Base-by-base conservation (phyloP, 1,139 yeast genomes). In the Yamadazyma sp. region DNA sequence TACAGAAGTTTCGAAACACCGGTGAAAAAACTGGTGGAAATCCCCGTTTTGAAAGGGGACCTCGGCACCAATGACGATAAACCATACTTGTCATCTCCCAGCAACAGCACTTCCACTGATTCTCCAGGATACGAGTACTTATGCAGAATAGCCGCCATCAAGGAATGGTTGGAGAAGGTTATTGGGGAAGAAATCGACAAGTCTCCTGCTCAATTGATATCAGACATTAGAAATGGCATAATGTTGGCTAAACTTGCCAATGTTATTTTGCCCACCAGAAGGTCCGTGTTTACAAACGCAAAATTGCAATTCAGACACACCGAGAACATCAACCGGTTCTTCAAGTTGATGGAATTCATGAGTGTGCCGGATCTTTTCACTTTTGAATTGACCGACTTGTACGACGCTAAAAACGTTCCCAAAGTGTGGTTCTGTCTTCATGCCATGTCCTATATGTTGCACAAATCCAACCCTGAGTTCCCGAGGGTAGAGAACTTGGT, bases 361-460 rank as follows among this genome's bases (percentile, higher is more conserved):
- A 81, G 80, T 24, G 80, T 92, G 48, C 98, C 98, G 0, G 94
- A 82, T 48, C 70, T 89, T 38, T 92, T 90, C 57, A 73, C 88
- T 33, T 92, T 92, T 56, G 97, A 90, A 57, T 73, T 90, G 42
- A 89, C 96, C 2, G 99, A 92, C 62, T 70, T 92, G 31, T 94
- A 89, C 61, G 97, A 92, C 57, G 86, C 86, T 52, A 90, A 89
- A 53, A 87, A 92, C 53, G 78, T 90, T 16, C 97, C 98, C 15
- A 90, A 88, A 55, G 97, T 94, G 16, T 86, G 94, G 61, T 90
- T 89, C 58, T 89, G 97, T 52, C 67, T 92, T 30, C 97, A 92
- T 63, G 96, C 97, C 1, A 67, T 92, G 51, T 82, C 92, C 32
- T 86, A 77, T 60, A 81, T 80, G 64, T 72, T 82, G 50, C 55